These are phyloP conservation scores for Ceratobasidium theobromae DNA, from an alignment of 1,284 basidiomycete genomes.

Conservation along the genomic window DNA sequence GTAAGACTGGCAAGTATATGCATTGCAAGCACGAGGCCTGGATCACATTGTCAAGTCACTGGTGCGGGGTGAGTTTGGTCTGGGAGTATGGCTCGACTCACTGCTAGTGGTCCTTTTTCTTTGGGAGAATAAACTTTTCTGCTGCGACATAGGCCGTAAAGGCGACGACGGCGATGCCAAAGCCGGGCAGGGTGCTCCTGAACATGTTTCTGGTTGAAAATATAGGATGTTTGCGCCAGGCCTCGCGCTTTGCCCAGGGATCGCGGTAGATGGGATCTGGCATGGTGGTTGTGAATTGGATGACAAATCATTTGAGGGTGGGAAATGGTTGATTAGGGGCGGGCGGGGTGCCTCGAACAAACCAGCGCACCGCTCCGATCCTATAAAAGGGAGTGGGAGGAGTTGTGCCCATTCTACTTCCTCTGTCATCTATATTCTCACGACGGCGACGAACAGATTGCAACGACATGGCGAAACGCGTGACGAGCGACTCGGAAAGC, in stretches of 20 bases:
- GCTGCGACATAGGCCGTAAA: slow-evolving; percentile 88
- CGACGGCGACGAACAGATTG: not conserved
- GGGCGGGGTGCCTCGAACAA: slow-evolving; percentile 40
- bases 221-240: slow-evolving; percentile 87
- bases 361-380: slow-evolving; percentile 47
- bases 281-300: slow-evolving; percentile 38
- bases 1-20: not conserved
- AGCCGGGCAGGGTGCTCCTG: slow-evolving; percentile 85
- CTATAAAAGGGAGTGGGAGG: slow-evolving; percentile 19
- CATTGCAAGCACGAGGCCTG: not conserved
- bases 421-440: slow-evolving; percentile 36
- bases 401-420: slow-evolving; percentile 35
- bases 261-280: slow-evolving; percentile 75
- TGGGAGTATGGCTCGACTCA: not conserved
- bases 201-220: slow-evolving; percentile 86
- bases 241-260: slow-evolving; percentile 92
- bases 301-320: slow-evolving; percentile 40
- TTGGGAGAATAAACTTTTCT: slow-evolving; percentile 53
- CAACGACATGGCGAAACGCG: slow-evolving; percentile 7
- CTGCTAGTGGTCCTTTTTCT: slow-evolving; percentile 20
- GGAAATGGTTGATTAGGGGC: slow-evolving; percentile 58
- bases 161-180: slow-evolving; percentile 86
- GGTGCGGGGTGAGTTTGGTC: not conserved
- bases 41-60: not conserved
- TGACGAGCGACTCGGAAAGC: slow-evolving; percentile 4